A percentile compares a stretch with the other conserved stretches of the same genome.
Evolutionary conservation across 176 grass and related monocot species (phyloP).

Genomic region (Pontederia paniculata): DNA sequence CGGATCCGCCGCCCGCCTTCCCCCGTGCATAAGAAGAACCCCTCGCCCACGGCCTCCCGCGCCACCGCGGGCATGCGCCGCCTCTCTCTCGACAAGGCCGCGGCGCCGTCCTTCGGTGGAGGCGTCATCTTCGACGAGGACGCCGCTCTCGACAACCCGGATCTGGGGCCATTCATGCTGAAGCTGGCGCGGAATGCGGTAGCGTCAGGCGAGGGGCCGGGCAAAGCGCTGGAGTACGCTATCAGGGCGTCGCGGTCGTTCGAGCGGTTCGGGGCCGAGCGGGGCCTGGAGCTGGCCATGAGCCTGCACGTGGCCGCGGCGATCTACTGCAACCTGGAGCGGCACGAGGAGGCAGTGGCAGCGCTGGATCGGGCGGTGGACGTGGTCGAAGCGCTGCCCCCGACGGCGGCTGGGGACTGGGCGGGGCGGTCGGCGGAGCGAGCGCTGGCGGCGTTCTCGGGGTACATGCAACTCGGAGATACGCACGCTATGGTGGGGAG

Average conservation of each 20-base stretch:
- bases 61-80: slow-evolving; percentile 29
- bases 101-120: slow-evolving; percentile 6
- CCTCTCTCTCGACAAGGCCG: slow-evolving; percentile 32
- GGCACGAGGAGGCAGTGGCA: slow-evolving; percentile 69
- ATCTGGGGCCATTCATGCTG: slow-evolving; percentile 96
- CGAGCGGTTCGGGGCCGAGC: slow-evolving; percentile 57
- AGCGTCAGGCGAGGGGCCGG: slow-evolving; percentile 66
- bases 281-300: slow-evolving; percentile 92
- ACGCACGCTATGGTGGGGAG: slow-evolving; percentile 90
- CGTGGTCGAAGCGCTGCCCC: slow-evolving; percentile 53
- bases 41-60: slow-evolving; percentile 6
- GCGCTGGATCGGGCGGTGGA: slow-evolving; percentile 80
- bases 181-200: slow-evolving; percentile 85
- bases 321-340: slow-evolving; percentile 68
- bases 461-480: slow-evolving; percentile 98
- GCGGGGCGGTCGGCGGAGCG: slow-evolving; percentile 12
- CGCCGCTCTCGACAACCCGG: slow-evolving; percentile 85
- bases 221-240: slow-evolving; percentile 82
- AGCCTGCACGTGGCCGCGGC: slow-evolving; percentile 93
- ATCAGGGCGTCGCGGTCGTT: slow-evolving; percentile 66
- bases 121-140: slow-evolving; percentile 29
- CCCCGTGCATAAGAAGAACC: slow-evolving; percentile 2
- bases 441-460: slow-evolving; percentile 81
- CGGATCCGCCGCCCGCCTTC: slow-evolving; percentile 14
- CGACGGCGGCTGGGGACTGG: slow-evolving; percentile 60